Evolutionary conservation across 768 basidiomycete species (phyloP), one percentile per base, ranked within the genome.

Genomic region (Termitomyces sp.): DNA sequence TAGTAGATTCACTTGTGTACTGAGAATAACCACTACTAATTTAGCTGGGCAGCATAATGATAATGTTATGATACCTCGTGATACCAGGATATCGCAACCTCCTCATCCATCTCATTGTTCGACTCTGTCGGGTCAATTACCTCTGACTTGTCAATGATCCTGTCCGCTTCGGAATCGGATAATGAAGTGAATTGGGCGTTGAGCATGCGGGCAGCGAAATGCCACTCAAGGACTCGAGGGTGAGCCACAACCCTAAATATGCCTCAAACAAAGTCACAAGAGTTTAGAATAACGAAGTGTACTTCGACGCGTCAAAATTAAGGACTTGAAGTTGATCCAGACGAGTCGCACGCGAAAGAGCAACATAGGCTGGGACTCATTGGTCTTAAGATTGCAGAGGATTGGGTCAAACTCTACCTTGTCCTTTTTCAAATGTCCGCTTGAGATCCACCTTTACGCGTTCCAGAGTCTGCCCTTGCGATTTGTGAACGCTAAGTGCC

Each of bases 401-500:
- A 1, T 29, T 31, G 3, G 18, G 49, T 33, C 10, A 37, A 24
- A 24, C 51, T 67, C 51, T 50, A 85, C 88, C 87, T 83, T 91
- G 85, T 5, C 88, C 88, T 57, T 82, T 86, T 68, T 90, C 94
- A 72, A 96, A 96, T 1, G 83, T 87, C 42, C 81, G 78, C 58
- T 74, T 68, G 28, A 95, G 78, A 65, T 94, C 85, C 4, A 94
- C 88, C 58, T 86, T 88, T 56, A 94, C 91, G 50, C 91, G 78
- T 51, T 91, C 83, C 45, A 96, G 72, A 0, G 94, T 95, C 69
- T 94, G 93, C 0, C 94, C 94, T 68, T 96, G 94, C 5, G 87
- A 88, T 67, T 95, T 95, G 72, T 94, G 92, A 36, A 94, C 85
- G 49, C 86, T 88, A 67, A 94, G 76, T 0, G 92, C 92, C 89